These are phyloP conservation scores for Rutstroemia sp. DNA, from an alignment of 2,329 filamentous ascomycete species.

Conservation along the genomic window DNA sequence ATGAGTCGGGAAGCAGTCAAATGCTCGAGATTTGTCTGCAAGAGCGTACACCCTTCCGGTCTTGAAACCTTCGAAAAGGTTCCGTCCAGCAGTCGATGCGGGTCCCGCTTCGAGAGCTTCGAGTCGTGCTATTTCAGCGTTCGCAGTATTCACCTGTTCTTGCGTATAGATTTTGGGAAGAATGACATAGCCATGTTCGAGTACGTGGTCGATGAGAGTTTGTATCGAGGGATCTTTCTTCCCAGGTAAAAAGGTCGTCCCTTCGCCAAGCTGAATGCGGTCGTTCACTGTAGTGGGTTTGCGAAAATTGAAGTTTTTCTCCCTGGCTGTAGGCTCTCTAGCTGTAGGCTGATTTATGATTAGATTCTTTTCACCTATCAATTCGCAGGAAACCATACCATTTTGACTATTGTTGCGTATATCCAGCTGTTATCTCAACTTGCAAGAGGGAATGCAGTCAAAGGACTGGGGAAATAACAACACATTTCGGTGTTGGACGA, in stretches of 20 bases:
- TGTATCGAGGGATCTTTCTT: slow-evolving; percentile 22
- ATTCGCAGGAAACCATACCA: too few species aligned
- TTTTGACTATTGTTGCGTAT: too few species aligned
- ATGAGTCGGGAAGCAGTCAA: slow-evolving; percentile 34
- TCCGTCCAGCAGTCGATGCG: slow-evolving; percentile 29
- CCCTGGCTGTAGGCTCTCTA: too few species aligned
- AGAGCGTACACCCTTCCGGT: slow-evolving; percentile 35
- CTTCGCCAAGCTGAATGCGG: slow-evolving; percentile 22
- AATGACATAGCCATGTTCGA: slow-evolving; percentile 34
- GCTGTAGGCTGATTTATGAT: neutral
- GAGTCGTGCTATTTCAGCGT: slow-evolving; percentile 31
- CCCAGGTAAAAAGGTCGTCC: slow-evolving; percentile 26
- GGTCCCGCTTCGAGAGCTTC: slow-evolving; percentile 21
- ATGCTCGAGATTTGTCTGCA: slow-evolving; percentile 33
- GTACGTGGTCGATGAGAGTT: slow-evolving; percentile 26
- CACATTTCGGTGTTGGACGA: too few species aligned
- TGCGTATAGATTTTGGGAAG: slow-evolving; percentile 30
- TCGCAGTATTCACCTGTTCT: slow-evolving; percentile 29
- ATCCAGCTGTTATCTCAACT: too few species aligned
- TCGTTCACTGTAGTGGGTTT: slow-evolving; percentile 3
- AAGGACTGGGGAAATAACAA: too few species aligned
- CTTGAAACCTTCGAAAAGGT: slow-evolving; percentile 33
- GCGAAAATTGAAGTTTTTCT: too few species aligned
- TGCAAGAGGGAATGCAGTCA: too few species aligned
- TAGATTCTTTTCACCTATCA: neutral